Evolutionary conservation across 805 yeast genomes (phyloP), one percentile per base, ranked within the genome.

Genomic region (Ogataea saltuana): DNA sequence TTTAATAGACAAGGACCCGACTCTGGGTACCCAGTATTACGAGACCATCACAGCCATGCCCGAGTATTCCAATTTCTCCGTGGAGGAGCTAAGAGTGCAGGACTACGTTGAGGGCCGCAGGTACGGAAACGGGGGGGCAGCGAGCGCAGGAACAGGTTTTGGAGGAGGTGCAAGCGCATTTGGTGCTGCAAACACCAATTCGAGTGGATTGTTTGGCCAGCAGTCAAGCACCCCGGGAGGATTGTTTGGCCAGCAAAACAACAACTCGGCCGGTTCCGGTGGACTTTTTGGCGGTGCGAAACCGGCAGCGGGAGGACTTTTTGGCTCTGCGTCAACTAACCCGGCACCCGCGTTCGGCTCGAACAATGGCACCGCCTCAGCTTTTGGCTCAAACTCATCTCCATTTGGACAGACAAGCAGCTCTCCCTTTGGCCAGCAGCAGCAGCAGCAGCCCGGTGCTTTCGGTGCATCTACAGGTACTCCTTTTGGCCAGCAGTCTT

Each of bases 11-110:
- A 85, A 84, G 56, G 97, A 90, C 58, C 49, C 68, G 8, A 70
- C 81, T 10, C 76, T 80, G 23, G 75, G 77, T 6, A 69, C 72
- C 16, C 81, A 80, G 42, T 66, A 72, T 38, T 90, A 72, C 66
- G 88, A 91, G 64, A 80, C 80, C 54, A 84, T 93, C 48, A 71
- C 86, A 9, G 77, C 87, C 33, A 90, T 93, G 97, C 96, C 95
- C 4, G 96, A 88, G 63, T 93, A 91, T 61, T 76, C 75, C 54
- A 81, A 81, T 54, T 86, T 65, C 55, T 86, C 96, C 0, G 77
- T 82, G 58, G 97, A 89, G 63, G 99, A 93, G 61, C 76, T 93
- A 64, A 78, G 99, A 60, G 70, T 76, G 54, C 91, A 85, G 63
- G 99, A 93, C 67, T 93, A 93, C 61, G 79, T 80, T 54, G 85